A percentile compares a stretch with the other conserved stretches of the same genome.
These are phyloP conservation scores for Penicillium odoratum DNA, from an alignment of 495 filamentous ascomycete species.

Conservation along the genomic window DNA sequence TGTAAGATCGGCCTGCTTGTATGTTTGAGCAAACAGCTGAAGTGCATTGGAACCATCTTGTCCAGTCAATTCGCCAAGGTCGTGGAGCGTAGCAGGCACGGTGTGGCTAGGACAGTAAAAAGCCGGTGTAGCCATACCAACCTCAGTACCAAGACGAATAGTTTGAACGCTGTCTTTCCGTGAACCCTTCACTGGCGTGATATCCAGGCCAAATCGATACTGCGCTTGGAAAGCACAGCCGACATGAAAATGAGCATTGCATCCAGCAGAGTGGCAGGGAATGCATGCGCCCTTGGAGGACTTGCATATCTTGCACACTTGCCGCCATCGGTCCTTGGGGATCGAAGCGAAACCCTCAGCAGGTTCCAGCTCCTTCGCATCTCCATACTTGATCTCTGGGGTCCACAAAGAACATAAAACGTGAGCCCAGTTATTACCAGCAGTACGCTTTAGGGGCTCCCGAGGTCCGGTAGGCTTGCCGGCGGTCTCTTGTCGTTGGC, in stretches of 20 bases:
- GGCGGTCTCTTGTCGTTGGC: slow-evolving; percentile 77
- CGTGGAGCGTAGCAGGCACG: slow-evolving; percentile 69
- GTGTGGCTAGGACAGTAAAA: slow-evolving; percentile 90
- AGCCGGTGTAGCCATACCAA: slow-evolving; percentile 71
- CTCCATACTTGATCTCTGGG: slow-evolving; percentile 87
- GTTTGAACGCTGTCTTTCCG: slow-evolving; percentile 70
- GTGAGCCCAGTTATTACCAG: slow-evolving; percentile 98
- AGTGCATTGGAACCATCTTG: slow-evolving; percentile 65
- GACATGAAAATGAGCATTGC: slow-evolving; percentile 79
- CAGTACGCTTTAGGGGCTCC: slow-evolving; percentile 88
- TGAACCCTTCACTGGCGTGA: slow-evolving; percentile 86
- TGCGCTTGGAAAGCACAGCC: slow-evolving; percentile 84
- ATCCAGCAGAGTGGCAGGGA: slow-evolving; percentile 66
- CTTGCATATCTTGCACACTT: slow-evolving; percentile 81
- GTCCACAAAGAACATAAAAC: slow-evolving; percentile 89
- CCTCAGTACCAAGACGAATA: slow-evolving; percentile 75
- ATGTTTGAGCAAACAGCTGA: slow-evolving; percentile 80
- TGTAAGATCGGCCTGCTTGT: slow-evolving; percentile 90
- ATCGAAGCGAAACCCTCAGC: slow-evolving; percentile 87
- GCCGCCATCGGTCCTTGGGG: slow-evolving; percentile 63
- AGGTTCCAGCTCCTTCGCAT: slow-evolving; percentile 73
- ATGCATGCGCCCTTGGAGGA: slow-evolving; percentile 73
- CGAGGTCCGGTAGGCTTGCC: slow-evolving; percentile 79
- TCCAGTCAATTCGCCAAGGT: slow-evolving; percentile 69
- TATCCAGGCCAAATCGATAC: slow-evolving; percentile 83